These are phyloP conservation scores for Heterobasidion parviporum DNA, from an alignment of 1,284 basidiomycete genomes.

Conservation along the genomic window DNA sequence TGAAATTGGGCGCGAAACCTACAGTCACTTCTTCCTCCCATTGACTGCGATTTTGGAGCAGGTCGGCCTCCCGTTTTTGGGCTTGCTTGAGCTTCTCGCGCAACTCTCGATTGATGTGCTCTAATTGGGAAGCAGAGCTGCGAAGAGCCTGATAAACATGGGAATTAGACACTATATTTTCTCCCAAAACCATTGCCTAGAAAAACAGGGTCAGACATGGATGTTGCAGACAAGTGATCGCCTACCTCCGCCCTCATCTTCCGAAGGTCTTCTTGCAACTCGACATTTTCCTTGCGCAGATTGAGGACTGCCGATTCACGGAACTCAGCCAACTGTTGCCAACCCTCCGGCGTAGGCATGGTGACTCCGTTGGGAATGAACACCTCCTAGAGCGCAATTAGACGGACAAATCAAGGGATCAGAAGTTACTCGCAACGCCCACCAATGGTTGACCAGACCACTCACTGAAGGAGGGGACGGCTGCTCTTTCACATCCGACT, in stretches of 20 bases:
- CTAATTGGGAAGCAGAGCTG: constrained; percentile 26
- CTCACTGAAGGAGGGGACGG: constrained; percentile 61
- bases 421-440: constrained; percentile 38
- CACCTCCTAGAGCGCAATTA: constrained; percentile 32
- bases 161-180: no score
- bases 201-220: no score
- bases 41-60: constrained; percentile 31
- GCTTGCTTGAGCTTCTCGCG: constrained; percentile 11
- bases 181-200: no score
- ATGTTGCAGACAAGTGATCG: no score
- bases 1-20: constrained; percentile 4
- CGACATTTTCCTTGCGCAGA: constrained; percentile 34
- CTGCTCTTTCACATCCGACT: constrained; percentile 1
- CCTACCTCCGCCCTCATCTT: constrained; percentile 19
- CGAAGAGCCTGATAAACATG: no score
- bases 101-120: constrained; percentile 26
- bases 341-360: constrained; percentile 15
- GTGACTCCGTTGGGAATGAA: constrained; percentile 11
- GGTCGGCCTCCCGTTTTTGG: constrained; percentile 19
- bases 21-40: constrained; percentile 42
- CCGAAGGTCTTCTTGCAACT: constrained; percentile 32
- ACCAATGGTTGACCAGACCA: constrained; percentile 54
- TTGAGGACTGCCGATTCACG: constrained; percentile 36
- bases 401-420: constrained; percentile 25
- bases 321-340: constrained; percentile 26